Base-by-base conservation (phyloP, 306 rosid species). In the Styphnolobium japonicum region DNA sequence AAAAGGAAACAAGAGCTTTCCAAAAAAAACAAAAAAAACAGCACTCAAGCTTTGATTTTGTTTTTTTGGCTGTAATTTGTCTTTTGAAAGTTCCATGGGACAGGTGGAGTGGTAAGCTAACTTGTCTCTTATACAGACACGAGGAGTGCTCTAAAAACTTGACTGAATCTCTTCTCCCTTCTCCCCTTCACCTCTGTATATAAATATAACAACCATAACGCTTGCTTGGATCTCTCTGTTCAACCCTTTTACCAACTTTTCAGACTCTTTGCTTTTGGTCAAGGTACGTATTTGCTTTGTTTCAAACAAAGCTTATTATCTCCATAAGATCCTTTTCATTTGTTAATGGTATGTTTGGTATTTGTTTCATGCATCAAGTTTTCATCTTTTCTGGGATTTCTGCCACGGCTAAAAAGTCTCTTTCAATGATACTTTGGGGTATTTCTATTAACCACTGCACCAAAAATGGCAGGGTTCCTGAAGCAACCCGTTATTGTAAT, bases 51-150 rank as follows among this genome's bases (percentile, higher is more conserved):
- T 62, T 60, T 63, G 12, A 10, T 34, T 64, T 51, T 39, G 10
- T 27, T 60, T 25, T 1, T 33, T 31, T 62, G 21, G 43, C 45
- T 61, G 37, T 0, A 37, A 80, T 21, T 36, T 34, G 29, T 11
- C 80, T 63, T 73, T 77, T 71, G 70, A 71, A 80, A 80, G 78
- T 67, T 67, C 60, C 58, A 33, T 58, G 3, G 43, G 77, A 56
- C 81, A 81, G 8, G 83, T 84, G 92, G 78, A 68, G 37, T 62
- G 18, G 55, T 60, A 56, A 81, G 86, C 94, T 60, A 77, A 63
- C 27, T 78, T 83, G 74, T 85, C 92, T 88, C 89, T 4, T 0
- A 0, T 10, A 1, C n/a, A 25, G 52, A 18, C 77, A 65, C 56
- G 51, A 67, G 55, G 22, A 48, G 37, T 71, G 49, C 69, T 31